Evolutionary conservation across 2,329 filamentous ascomycete genomes (phyloP), one percentile per base, ranked within the genome.

Genomic region (Aureobasidium mangrovei): DNA sequence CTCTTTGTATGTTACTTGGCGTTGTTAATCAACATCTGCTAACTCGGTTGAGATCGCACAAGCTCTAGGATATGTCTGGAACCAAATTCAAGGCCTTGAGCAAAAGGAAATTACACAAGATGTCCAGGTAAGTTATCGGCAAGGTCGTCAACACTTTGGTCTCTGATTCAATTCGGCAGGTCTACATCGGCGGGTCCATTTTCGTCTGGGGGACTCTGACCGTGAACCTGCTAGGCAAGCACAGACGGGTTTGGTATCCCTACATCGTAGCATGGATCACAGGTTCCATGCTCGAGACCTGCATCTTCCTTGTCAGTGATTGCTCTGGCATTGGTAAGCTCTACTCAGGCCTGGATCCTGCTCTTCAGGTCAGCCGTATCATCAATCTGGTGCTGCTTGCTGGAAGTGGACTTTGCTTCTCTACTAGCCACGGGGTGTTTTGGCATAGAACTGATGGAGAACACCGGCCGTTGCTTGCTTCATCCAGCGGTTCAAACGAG

Each of bases 261-360:
- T 65, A 65, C 52, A 33, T 63, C 9, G 60, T 60, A 4, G 55
- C 63, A 9, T 66, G 62, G 60, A 29, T 59, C 5, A 38, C 63
- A 9, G 63, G 58, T 9, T 39, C 62, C 9, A 43, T 43, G 5
- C 53, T 60, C 27, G 65, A 67, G n/a, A 54, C 63, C 6, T 52
- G 58, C 7, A 54, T 62, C 31, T 51, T 62, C n/a, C 51, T 57
- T 8, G 52, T 63, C 1, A 58, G 60, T 49, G 4, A 18, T 53
- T 54, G 9, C 42, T 57, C 10, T n/a, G 28, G n/a, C 9, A 28
- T 10, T 9, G 2, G 12, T 10, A 53, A 7, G 36, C 32, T 61
- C 53, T 44, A 45, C 58, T 10, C 54, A 49, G 10, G 33, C 35
- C 10, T 51, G 54, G 18, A 52, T 57, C 18, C 47, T 46, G 54